Base-by-base conservation (phyloP, 371 early-diverging fungal species). In the Apophysomyces variabilis region DNA sequence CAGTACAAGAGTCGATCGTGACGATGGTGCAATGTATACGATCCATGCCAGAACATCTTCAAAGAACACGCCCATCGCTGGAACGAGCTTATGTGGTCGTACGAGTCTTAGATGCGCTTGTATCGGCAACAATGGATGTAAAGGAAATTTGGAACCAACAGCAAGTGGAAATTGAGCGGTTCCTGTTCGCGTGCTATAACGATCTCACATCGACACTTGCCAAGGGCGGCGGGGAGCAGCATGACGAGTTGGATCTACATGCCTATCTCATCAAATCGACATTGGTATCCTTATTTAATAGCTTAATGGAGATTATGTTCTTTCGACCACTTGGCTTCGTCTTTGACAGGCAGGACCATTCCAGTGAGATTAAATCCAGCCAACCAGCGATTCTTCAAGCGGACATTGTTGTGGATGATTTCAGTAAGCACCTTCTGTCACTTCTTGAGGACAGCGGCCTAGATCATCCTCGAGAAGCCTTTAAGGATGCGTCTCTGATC, bases 401-500 rank as follows among this genome's bases (percentile, higher is more conserved):
- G 8, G 65, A 71, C 0, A 60, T 63, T 7, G 37, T 66, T 2
- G 60, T 87, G 1, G 78, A 83, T n/a, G 50, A 26, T 18, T 62
- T 87, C 21, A 76, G 73, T 57, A 70, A 75, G 41, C 69, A 79
- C 11, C 26, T 89, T 18, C 63, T 85, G 16, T 57, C 37, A 4
- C 73, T 85, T 43, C 81, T 89, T 60, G 88, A 86, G 54, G 58
- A 72, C 38, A 76, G 85, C 50, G 76, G 73, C 0, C 59, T 86
- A 8, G 78, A 82, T 7, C 65, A 73, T 1, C 58, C 75, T 3
- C 63, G 72, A 43, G 45, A 57, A 4, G 77, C 85, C 1, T 85
- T 88, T 72, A 61, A 72, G 21, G 82, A 86, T 66, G 94, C 92
- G 1, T 93, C 96, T 7, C 70, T 95, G 62, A 74, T 95, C 37